Evolutionary conservation across 495 filamentous ascomycete species (phyloP).

Genomic region (Geopyxis carbonaria): DNA sequence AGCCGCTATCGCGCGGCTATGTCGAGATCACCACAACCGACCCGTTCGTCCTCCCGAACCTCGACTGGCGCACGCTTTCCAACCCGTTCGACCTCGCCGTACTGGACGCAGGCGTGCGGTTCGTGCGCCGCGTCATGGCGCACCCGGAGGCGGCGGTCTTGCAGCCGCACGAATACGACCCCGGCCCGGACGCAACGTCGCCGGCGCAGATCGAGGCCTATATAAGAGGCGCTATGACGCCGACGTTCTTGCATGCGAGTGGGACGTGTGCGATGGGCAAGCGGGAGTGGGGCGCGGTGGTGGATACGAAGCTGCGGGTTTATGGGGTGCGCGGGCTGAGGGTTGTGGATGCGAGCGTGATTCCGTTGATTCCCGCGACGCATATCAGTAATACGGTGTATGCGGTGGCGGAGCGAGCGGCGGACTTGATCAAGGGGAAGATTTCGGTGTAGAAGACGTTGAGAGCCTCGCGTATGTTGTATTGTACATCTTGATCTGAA

Average conservation of each 20-base stretch:
- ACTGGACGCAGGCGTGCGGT: background rate
- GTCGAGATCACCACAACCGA: constrained; percentile 26
- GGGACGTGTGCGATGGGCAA: constrained; percentile 41
- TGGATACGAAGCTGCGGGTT: constrained; percentile 32
- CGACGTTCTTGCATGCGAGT: constrained; percentile 30
- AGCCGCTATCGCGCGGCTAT: constrained; percentile 15
- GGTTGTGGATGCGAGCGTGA: constrained; percentile 38
- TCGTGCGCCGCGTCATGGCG: background rate
- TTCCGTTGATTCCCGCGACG: constrained; percentile 34
- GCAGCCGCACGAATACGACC: background rate
- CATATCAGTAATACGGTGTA: constrained; percentile 37
- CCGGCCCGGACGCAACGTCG: background rate
- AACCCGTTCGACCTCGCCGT: constrained; percentile 25
- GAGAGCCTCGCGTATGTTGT: no score
- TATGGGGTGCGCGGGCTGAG: constrained; percentile 34
- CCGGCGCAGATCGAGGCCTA: background rate
- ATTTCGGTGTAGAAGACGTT: no score
- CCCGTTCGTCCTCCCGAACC: constrained; percentile 22
- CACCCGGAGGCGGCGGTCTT: background rate
- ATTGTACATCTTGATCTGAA: no score
- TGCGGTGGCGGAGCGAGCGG: constrained; percentile 39
- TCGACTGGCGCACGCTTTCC: constrained; percentile 26
- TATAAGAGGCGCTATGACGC: background rate
- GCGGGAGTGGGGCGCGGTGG: constrained; percentile 28
- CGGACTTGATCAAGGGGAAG: constrained; percentile 29